Base-by-base conservation (phyloP, 2,329 filamentous ascomycete species). In the Pseudofabraea citricarpa region DNA sequence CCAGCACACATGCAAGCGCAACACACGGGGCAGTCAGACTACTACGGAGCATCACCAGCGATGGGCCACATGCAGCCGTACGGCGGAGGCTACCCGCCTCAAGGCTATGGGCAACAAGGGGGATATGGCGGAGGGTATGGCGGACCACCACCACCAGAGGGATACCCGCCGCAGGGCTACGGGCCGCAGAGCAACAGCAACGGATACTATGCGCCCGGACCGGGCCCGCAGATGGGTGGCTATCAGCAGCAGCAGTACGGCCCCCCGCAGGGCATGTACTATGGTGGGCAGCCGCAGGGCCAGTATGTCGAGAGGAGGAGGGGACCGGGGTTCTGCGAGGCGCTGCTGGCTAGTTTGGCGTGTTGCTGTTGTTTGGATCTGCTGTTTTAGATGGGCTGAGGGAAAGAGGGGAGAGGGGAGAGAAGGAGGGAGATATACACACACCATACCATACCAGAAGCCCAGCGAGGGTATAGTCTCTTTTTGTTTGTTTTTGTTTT, bases 361-460 rank as follows among this genome's bases (percentile, higher is more conserved):
- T 73, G 70, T 53, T 74, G 72, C 52, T 74, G 71, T 53, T 74
- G 71, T 62, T 64, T 74, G 60, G 71, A 74, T 50, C 64, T 69
- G 47, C 55, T 74, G 55, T 72, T 73, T 51, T 73, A 69, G 53
- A 36, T 5, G 10, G 9, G n/a, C n/a, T n/a, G n/a, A n/a, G 24
- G 13, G 7, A 29, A 9, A 10, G 31, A 19, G n/a, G 38, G 16
- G 5, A 39, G 6, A 18, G n/a, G 15, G 18, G 16, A 12, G 16
- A 2, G 5, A 21, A 38, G 10, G n/a, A 41, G 27, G n/a, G n/a
- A n/a, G n/a, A n/a, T n/a, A n/a, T n/a, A n/a, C n/a, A n/a, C n/a
- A n/a, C n/a, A n/a, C n/a, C n/a, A n/a, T n/a, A n/a, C n/a, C n/a
- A n/a, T n/a, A n/a, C n/a, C n/a, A n/a, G n/a, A n/a, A n/a, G n/a